Evolutionary conservation across 2,329 filamentous ascomycete genomes (phyloP).

Genomic region (Byssochlamys sp.): DNA sequence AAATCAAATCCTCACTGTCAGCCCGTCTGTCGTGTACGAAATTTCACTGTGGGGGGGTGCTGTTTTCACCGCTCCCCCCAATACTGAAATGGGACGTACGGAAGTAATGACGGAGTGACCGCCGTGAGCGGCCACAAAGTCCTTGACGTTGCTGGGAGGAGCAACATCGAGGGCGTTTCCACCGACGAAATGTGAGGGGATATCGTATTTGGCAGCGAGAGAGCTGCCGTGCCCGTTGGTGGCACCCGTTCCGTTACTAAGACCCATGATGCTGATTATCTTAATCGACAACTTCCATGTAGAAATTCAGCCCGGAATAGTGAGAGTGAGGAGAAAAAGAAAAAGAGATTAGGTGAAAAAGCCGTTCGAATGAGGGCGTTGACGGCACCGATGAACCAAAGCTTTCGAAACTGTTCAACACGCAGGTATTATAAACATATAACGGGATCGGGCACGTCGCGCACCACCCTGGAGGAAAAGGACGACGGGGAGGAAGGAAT

Average conservation of each 20-base stretch:
- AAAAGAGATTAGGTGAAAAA: slow-evolving; percentile 1
- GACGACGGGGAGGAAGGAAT: background rate
- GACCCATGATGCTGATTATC: slow-evolving; percentile 27
- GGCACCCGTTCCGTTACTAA: slow-evolving; percentile 24
- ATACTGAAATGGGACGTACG: slow-evolving; percentile 47
- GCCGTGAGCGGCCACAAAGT: slow-evolving; percentile 81
- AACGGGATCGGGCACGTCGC: background rate
- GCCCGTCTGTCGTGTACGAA: background rate
- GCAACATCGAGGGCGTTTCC: slow-evolving; percentile 80
- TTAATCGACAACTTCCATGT: slow-evolving; percentile 13
- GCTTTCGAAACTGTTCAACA: background rate
- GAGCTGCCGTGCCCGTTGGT: slow-evolving; percentile 50
- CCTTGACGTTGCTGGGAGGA: slow-evolving; percentile 77
- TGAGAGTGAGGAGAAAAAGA: background rate
- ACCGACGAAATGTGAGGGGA: slow-evolving; percentile 91
- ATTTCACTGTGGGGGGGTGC: too few species aligned
- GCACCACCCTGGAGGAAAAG: background rate
- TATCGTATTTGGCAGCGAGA: slow-evolving; percentile 69
- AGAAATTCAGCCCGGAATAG: background rate
- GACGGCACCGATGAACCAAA: slow-evolving; percentile 7
- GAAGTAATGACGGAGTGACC: slow-evolving; percentile 98
- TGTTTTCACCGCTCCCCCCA: background rate
- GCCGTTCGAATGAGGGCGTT: slow-evolving; percentile 1
- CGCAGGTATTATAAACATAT: background rate
- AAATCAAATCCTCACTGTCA: background rate